Conservation (phyloP, 1,139 yeast genomes). For the Hyphopichia pseudoburtonii region DNA sequence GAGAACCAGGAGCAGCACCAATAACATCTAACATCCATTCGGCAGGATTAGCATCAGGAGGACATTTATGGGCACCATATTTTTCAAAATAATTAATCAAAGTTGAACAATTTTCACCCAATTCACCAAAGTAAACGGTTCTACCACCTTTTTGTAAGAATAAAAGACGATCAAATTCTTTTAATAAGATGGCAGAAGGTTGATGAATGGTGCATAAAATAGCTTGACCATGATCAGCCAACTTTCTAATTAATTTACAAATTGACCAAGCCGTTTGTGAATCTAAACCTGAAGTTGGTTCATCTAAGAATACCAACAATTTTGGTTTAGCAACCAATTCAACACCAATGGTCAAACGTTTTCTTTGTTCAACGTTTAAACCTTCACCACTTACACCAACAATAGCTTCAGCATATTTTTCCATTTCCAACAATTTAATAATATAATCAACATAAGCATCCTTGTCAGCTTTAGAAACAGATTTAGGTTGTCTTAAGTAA, state of each 20-base stretch:
- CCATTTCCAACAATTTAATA: constrained; percentile 39
- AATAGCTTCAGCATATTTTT: constrained; percentile 33
- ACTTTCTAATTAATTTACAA: constrained; percentile 41
- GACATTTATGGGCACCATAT: constrained; percentile 50
- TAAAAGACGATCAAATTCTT: constrained; percentile 36
- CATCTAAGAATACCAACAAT: constrained; percentile 36
- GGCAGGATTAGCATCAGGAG: constrained; percentile 49
- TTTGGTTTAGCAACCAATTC: constrained; percentile 42
- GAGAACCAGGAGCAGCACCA: constrained; percentile 39
- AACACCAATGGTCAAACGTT: constrained; percentile 39
- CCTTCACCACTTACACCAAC: constrained; percentile 44
- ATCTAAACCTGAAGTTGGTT: constrained; percentile 43
- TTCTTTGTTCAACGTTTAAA: constrained; percentile 38
- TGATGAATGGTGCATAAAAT: constrained; percentile 46
- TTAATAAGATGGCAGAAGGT: constrained; percentile 39
- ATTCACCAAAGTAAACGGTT: constrained; percentile 68
- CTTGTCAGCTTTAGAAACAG: constrained; percentile 29
- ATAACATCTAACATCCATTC: constrained; percentile 61
- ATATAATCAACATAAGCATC: constrained; percentile 35
- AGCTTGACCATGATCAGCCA: constrained; percentile 45
- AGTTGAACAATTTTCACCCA: constrained; percentile 52
- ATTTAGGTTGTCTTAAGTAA: constrained; percentile 33
- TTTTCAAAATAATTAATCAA: constrained; percentile 57
- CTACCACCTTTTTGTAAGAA: constrained; percentile 49
- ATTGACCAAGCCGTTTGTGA: constrained; percentile 48